Percentiles rank a stretch among this genome's conserved stretches.
phyloP scores from a whole-genome alignment of 2,329 filamentous ascomycete genomes.

The Epichloe amarillans region DNA sequence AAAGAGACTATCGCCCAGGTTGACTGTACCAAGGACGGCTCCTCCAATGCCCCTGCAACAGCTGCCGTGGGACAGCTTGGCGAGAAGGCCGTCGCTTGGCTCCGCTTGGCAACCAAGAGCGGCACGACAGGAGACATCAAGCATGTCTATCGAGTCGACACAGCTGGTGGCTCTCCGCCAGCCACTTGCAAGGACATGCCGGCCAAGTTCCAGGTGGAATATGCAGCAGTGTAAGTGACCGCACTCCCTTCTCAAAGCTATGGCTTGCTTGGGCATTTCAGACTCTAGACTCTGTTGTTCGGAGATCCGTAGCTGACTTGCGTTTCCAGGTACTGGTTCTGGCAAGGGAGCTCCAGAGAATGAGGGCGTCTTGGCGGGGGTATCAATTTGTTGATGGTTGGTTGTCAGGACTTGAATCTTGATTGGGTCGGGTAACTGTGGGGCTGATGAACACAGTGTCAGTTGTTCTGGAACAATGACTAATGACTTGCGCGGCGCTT shows the following conservation, averaged over 20 bases:
- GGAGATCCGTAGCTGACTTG: neutral
- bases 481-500: too few relatives aligned
- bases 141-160: slow-evolving; percentile 73
- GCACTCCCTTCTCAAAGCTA: neutral
- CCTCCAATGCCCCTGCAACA: slow-evolving; percentile 46
- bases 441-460: too few relatives aligned
- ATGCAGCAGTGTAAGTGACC: slow-evolving; percentile 66
- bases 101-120: slow-evolving; percentile 49
- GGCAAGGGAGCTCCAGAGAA: slow-evolving; percentile 7
- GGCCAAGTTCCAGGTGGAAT: slow-evolving; percentile 58
- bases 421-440: too few relatives aligned
- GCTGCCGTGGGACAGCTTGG: slow-evolving; percentile 47
- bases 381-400: too few relatives aligned
- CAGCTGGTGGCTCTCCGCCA: slow-evolving; percentile 67
- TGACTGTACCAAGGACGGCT: slow-evolving; percentile 47
- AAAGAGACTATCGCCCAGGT: slow-evolving; percentile 42
- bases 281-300: neutral
- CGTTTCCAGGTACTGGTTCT: slow-evolving; percentile 26
- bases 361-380: neutral
- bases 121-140: slow-evolving; percentile 48
- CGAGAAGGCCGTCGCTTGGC: slow-evolving; percentile 64
- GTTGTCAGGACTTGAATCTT: too few relatives aligned
- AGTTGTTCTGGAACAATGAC: too few relatives aligned
- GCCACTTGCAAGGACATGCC: slow-evolving; percentile 55
- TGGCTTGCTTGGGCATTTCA: neutral